phyloP scores from a whole-genome alignment of 2,329 filamentous ascomycete genomes.

The Colletotrichum sublineola region DNA sequence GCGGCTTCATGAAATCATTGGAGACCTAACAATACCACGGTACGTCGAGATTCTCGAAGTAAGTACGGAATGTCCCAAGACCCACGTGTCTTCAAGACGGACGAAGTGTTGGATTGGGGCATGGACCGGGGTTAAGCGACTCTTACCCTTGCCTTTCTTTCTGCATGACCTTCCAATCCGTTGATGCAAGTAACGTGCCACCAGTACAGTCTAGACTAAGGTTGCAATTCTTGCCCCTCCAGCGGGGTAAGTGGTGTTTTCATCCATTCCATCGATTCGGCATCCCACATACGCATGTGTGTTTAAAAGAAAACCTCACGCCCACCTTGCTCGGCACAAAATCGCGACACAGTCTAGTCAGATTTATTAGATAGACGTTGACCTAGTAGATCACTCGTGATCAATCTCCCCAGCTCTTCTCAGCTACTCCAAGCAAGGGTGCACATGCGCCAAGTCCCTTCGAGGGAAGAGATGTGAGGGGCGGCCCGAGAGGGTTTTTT shows the following conservation, averaged over 20 bases:
- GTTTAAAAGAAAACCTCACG: background rate
- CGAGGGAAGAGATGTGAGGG: too few relatives aligned
- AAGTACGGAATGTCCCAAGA: too few relatives aligned
- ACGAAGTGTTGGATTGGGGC: background rate
- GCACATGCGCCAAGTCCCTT: background rate
- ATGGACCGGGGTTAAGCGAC: too few relatives aligned
- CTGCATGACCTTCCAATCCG: background rate
- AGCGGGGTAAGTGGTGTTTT: too few relatives aligned
- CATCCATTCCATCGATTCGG: background rate
- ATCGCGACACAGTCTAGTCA: background rate
- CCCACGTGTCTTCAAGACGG: background rate
- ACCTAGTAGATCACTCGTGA: too few relatives aligned
- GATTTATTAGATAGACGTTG: background rate
- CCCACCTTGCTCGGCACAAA: too few relatives aligned
- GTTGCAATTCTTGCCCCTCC: background rate
- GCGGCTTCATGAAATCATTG: too few relatives aligned
- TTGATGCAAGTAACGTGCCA: background rate
- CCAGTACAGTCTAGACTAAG: background rate
- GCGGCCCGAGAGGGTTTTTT: background rate
- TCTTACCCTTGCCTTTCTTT: background rate
- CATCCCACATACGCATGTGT: background rate
- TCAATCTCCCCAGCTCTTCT: background rate
- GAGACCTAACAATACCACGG: too few relatives aligned
- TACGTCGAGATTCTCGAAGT: background rate
- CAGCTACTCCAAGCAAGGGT: background rate